Conservation (phyloP, 176 grass and related monocot species). For the Avena insularis region DNA sequence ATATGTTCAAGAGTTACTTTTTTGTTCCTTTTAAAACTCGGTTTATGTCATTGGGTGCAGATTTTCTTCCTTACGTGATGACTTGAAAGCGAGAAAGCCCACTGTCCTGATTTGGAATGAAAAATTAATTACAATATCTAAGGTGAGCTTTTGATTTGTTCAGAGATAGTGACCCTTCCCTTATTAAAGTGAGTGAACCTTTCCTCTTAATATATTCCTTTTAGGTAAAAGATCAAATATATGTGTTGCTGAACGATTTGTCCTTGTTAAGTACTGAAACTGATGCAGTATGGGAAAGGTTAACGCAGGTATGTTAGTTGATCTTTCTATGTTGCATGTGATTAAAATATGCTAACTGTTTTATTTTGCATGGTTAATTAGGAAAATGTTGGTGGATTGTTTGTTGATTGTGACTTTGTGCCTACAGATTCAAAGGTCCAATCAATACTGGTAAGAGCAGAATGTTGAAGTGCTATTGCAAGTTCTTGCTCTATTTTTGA, state of each 20-base stretch:
- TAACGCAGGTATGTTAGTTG: constrained; percentile 8
- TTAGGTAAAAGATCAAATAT: not conserved
- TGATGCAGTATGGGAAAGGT: not conserved
- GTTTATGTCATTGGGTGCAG: not conserved
- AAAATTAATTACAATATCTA: not conserved
- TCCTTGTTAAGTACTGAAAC: not conserved
- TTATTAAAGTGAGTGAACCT: not conserved
- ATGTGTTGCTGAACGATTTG: not conserved
- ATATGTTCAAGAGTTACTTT: not conserved
- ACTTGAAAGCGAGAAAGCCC: not conserved
- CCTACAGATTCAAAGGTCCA: not conserved
- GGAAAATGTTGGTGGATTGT: not conserved
- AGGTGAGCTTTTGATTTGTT: constrained; percentile 7
- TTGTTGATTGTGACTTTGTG: not conserved
- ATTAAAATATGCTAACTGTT: not conserved
- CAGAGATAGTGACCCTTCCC: not conserved
- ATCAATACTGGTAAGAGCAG: not conserved
- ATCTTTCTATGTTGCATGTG: not conserved
- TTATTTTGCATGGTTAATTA: not conserved
- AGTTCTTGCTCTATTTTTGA: constrained; percentile 3
- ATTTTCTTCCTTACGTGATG: not conserved
- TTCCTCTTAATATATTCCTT: not conserved
- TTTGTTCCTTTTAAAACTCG: not conserved
- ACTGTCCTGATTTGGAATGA: not conserved
- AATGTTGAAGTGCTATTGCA: not conserved